Evolutionary conservation across 306 rosid genomes (phyloP).

Genomic region (Acacia melanoxylon): DNA sequence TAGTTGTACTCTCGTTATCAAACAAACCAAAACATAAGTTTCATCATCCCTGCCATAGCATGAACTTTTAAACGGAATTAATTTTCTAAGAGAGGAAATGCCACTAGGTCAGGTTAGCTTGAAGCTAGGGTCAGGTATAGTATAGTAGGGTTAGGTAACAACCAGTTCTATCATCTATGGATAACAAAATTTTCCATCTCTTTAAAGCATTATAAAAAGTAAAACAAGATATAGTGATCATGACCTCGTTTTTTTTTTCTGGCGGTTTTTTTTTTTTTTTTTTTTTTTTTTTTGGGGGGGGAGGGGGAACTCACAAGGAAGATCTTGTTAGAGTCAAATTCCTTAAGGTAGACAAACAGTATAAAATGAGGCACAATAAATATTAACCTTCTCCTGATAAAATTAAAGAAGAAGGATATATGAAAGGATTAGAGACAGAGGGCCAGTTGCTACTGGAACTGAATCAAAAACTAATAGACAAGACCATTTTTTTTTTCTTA

Average conservation of each 20-base stretch:
- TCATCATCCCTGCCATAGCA: neutral
- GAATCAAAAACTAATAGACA: neutral
- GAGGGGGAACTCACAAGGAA: no score
- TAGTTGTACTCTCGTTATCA: neutral
- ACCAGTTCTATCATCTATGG: neutral
- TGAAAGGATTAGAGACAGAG: no score
- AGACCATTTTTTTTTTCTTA: neutral
- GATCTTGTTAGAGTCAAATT: neutral
- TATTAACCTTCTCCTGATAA: neutral
- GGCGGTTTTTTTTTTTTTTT: no score
- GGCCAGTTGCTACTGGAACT: neutral
- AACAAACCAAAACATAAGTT: neutral
- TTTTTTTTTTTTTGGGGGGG: neutral
- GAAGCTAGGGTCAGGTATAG: no score
- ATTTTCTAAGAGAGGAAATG: no score
- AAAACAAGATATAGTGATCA: neutral
- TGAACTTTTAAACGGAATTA: no score
- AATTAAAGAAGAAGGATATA: no score
- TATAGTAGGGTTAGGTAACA: no score
- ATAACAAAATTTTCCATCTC: neutral
- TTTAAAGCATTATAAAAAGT: neutral
- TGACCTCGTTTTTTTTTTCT: neutral
- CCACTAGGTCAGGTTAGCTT: no score
- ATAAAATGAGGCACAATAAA: neutral
- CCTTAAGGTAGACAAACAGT: neutral